Base-by-base conservation (phyloP, 768 basidiomycete species). In the Tremella yokohamensis region DNA sequence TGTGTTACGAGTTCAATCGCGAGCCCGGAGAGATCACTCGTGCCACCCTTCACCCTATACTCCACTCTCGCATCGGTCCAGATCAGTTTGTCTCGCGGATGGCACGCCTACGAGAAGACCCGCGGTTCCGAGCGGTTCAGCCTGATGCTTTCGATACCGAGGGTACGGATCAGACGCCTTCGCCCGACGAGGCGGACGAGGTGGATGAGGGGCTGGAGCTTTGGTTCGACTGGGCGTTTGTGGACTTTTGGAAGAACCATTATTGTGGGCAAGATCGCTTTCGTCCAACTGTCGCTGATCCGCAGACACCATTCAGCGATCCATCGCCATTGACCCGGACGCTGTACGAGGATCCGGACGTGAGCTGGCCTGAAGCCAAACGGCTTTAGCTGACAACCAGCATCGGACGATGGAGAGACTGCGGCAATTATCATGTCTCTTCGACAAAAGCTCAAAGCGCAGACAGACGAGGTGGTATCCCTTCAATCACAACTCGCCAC, bases 221-320 rank as follows among this genome's bases (percentile, higher is more conserved):
- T 39, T 98, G 96, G 96, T 89, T 98, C 71, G 93, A 98, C 75
- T 98, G 93, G 90, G 83, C 87, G 0, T 98, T 98, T 77, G 85
- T 96, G 6, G 96, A 99, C 76, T 99, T 97, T 76, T 93, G 90
- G 88, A 98, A 98, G 79, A 92, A 90, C 47, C 93, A 94, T 71
- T 96, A 92, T 71, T 90, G 94, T 94, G 67, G 73, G 88, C 76
- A 22, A 16, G 1, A 4, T 39, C 45, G 45, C 49, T 40, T 2
- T 38, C 18, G 8, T 12, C 34, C 44, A 7, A 11, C 3, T 16
- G 2, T 16, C 49, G 45, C 39, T 62, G 62, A 63, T 53, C 3
- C 2, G 38, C 49, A 79, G 79, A 79, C 52, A 77, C 77, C 1
- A 78, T 80, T 0, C 79, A 80, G 57, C 67, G 78, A 26, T 69